Percentiles rank a stretch among this genome's conserved stretches.
These are phyloP conservation scores for Cladophialophora immunda DNA, from an alignment of 2,329 filamentous ascomycete genomes.

Conservation along the genomic window DNA sequence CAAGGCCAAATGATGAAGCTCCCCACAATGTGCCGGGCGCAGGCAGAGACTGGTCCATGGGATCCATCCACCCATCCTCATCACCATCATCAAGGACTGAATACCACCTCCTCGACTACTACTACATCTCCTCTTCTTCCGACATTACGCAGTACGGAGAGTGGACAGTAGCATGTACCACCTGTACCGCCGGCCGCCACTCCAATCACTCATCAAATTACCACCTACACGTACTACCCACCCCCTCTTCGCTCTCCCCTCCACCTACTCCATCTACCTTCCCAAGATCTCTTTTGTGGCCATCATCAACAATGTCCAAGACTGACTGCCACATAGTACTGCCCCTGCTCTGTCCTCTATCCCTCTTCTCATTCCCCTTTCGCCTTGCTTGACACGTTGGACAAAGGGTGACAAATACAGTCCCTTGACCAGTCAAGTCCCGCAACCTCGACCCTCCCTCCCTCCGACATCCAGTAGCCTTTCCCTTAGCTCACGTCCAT, in stretches of 20 bases:
- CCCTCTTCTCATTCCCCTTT: background rate
- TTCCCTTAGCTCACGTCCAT: background rate
- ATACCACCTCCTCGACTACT: background rate
- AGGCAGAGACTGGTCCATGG: background rate
- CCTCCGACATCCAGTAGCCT: background rate
- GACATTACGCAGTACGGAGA: background rate
- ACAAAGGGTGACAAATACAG: slow-evolving; percentile 1
- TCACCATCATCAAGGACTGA: background rate
- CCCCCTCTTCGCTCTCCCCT: background rate
- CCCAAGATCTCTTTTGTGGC: background rate
- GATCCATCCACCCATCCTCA: background rate
- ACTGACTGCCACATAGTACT: background rate
- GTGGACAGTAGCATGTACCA: background rate
- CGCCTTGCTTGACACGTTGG: background rate
- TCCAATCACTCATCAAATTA: slow-evolving; percentile 3
- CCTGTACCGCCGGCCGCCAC: background rate
- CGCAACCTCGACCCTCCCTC: background rate
- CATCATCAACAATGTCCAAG: background rate
- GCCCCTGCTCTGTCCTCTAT: background rate
- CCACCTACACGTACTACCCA: background rate
- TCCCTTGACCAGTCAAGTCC: background rate
- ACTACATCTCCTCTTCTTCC: background rate
- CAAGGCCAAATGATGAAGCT: background rate
- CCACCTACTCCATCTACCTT: background rate
- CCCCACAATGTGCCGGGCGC: background rate